Evolutionary conservation across 371 early-diverging fungal species (phyloP), one percentile per base, ranked within the genome.

Genomic region (Syncephalis fuscata): DNA sequence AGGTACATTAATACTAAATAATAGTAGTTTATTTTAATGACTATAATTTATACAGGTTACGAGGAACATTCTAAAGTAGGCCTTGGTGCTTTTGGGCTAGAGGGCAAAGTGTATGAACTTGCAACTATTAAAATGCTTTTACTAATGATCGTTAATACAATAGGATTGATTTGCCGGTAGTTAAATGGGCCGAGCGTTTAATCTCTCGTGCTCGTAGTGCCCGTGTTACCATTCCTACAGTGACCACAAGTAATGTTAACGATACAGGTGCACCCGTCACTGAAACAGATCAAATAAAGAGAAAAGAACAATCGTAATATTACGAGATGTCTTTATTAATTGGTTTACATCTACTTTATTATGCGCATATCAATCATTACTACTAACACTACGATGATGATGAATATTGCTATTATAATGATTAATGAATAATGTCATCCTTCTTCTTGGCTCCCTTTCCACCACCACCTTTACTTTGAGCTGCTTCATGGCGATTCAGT

Each of bases 31-130:
- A 37, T 0, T 25, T 48, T 26, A 8, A 14, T 23, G 42, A 16
- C 16, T 7, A 10, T 37, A 20, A 16, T 16, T 19, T 19, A 20
- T 45, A 42, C 26, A 44, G 81, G 82, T 0, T 83, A 73, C 55
- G 64, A 74, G 32, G 65, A 69, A 39, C 68, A 80, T 58, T 57
- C 68, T 40, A 61, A 66, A 57, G 66, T 73, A 54, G 91, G 89
- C 5, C 68, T 78, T 36, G 93, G 94, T 21, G 92, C 92, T 15
- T 93, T 92, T 62, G 76, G 68, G 40, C 60, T 91, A 52, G 87
- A 93, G 51, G 91, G 91, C 37, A 88, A 90, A 66, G 82, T 87
- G 74, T 71, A 68, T 61, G 62, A 44, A 2, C 9, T n/a, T 40
- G 51, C 24, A 14, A 22, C 32, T 32, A 17, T 48, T 17, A 40